Base-by-base conservation (phyloP, 371 early-diverging fungal genomes). In the Cokeromyces recurvatus region DNA sequence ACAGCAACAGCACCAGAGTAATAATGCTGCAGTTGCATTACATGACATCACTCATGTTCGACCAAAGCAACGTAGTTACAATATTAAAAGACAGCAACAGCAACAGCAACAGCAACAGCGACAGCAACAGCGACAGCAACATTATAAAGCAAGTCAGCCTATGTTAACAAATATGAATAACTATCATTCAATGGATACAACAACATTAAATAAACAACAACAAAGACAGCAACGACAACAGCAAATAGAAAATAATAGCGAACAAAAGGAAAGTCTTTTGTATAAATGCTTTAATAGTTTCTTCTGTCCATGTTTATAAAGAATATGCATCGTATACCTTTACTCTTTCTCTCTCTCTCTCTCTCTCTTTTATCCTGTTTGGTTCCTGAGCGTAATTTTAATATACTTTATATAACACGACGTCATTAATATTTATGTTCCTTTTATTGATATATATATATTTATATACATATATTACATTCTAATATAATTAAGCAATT, bases 131-230 rank as follows among this genome's bases (percentile, higher is more conserved):
- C 8, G 47, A 49, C 14, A 41, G 43, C 3, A 46, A 42, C 11
- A 11, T 16, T 59, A 59, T 48, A 53, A 45, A 49, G 53, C 59
- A 17, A 41, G 52, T 22, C 54, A 53, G 16, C 54, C 59, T 12
- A 59, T 59, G 59, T 29, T 59, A 19, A 46, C 44, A 15, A 40
- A 58, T 40, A 44, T 46, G 4, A 46, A 43, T 7, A 58, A 53
- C 24, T 58, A 58, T 25, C 48, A 48, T 36, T 53, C 58, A 10
- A 58, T 58, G 40, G 58, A 58, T n/a, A 38, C 55, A 17, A 32
- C 48, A 21, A 47, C 47, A 32, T 34, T 46, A 27, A 5, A 27
- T 27, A 38, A 46, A 14, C 57, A 51, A 38, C 57, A 51, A 32
- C 57, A 40, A n/a, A n/a, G n/a, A n/a, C n/a, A n/a, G n/a, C n/a